These are phyloP conservation scores for Cercospora sojina DNA, from an alignment of 2,329 filamentous ascomycete species.

Conservation along the genomic window DNA sequence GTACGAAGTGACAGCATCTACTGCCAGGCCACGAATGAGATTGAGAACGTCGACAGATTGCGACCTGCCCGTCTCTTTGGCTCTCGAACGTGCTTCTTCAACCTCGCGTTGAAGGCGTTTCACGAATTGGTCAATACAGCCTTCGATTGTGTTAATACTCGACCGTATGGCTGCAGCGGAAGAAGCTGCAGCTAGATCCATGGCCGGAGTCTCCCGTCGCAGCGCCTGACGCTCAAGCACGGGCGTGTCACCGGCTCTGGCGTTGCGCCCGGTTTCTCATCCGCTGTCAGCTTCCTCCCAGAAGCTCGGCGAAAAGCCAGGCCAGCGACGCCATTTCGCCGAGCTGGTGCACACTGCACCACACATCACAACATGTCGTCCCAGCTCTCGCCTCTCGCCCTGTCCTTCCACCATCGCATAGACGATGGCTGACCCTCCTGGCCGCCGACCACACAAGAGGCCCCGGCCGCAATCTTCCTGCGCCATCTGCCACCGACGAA, in stretches of 20 bases:
- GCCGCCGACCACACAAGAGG: conserved; percentile 18
- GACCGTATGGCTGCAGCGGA: conserved; percentile 48
- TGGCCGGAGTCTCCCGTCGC: background rate
- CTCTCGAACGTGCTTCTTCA: conserved; percentile 16
- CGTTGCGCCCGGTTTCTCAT: background rate
- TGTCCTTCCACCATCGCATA: background rate
- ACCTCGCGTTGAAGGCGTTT: conserved; percentile 42
- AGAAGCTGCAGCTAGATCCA: conserved; percentile 38
- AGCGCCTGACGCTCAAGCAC: background rate
- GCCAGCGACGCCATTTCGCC: background rate
- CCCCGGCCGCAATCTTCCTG: conserved; percentile 18
- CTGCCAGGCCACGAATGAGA: conserved; percentile 50
- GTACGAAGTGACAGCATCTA: conserved; percentile 57
- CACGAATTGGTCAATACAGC: conserved; percentile 46
- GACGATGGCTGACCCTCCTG: conserved; percentile 7
- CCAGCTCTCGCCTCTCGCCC: background rate
- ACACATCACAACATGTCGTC: background rate
- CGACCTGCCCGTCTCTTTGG: conserved; percentile 25
- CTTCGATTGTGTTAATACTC: conserved; percentile 41
- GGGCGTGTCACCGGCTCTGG: background rate
- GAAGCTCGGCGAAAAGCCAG: conserved; percentile 1
- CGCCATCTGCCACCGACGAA: conserved; percentile 18
- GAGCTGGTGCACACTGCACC: background rate
- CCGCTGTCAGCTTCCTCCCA: background rate
- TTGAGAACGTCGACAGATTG: conserved; percentile 51